Evolutionary conservation across 108 stramenopile genomes (phyloP).

Genomic region (Skeletonema costatum): DNA sequence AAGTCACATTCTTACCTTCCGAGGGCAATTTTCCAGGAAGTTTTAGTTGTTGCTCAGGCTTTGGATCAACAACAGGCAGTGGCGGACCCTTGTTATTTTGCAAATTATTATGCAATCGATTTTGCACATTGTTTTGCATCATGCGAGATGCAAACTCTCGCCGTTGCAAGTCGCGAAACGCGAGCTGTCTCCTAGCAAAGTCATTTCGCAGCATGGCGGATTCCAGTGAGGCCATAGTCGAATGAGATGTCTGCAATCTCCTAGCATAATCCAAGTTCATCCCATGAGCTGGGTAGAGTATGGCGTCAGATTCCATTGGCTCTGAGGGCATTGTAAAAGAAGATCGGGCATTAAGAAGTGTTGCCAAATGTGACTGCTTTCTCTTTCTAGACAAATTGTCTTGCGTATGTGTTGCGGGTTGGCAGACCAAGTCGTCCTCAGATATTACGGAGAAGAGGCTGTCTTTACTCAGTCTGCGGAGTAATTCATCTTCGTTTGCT

Average conservation of each 20-base stretch:
- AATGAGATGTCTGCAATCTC: not conserved
- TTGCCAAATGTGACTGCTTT: not conserved
- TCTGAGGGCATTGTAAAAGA: not conserved
- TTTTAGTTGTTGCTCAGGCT: not conserved
- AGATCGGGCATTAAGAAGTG: not conserved
- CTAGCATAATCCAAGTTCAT: not conserved
- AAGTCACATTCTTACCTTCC: not conserved
- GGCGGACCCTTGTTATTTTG: not conserved
- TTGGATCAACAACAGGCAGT: not conserved
- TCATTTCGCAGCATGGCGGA: constrained; percentile 5
- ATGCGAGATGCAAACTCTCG: not conserved
- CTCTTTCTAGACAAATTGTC: not conserved
- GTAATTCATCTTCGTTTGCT: not conserved
- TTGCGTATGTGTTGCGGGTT: not conserved
- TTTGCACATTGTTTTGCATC: not conserved
- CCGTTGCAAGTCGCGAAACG: not conserved
- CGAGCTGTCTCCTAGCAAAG: not conserved
- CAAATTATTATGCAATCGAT: not conserved
- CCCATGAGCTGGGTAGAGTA: not conserved
- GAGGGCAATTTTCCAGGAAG: not conserved
- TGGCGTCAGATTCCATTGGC: not conserved
- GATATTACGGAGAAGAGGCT: not conserved
- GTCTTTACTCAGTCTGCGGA: not conserved
- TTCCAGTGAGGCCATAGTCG: not conserved
- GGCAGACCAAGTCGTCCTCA: not conserved